Conservation (phyloP, 306 rosid genomes). For the Delonix regia region DNA sequence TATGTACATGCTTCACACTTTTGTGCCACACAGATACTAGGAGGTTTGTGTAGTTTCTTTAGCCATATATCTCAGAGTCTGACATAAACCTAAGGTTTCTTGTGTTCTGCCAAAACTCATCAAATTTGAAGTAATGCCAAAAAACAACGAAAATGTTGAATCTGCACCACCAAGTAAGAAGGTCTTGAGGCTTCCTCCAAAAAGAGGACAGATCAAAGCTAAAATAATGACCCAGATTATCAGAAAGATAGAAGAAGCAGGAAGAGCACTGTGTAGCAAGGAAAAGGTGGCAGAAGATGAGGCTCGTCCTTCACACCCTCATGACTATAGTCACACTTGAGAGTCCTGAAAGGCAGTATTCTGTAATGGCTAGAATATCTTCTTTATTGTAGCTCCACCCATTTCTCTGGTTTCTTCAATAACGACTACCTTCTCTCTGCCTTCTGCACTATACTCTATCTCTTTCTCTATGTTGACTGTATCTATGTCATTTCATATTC, state of each 20-base stretch:
- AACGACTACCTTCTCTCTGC: background rate
- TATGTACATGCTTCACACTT: background rate
- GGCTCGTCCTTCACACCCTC: slow-evolving; percentile 32
- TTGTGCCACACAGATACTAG: background rate
- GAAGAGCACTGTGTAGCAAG: slow-evolving; percentile 39
- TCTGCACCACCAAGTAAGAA: slow-evolving; percentile 18
- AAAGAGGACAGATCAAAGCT: slow-evolving; percentile 56
- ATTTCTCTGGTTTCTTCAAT: slow-evolving; percentile 16
- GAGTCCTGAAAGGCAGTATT: slow-evolving; percentile 11
- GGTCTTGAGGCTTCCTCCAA: slow-evolving; percentile 55
- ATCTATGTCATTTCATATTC: background rate
- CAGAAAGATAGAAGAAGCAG: slow-evolving; percentile 38
- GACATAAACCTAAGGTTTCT: slow-evolving; percentile 22
- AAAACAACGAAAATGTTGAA: slow-evolving; percentile 33
- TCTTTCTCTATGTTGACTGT: background rate
- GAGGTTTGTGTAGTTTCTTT: slow-evolving; percentile 10
- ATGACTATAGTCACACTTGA: background rate
- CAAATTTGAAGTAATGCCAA: slow-evolving; percentile 21
- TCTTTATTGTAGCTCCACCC: slow-evolving; percentile 6
- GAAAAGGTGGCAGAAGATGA: slow-evolving; percentile 41
- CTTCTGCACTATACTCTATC: background rate
- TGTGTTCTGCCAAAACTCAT: slow-evolving; percentile 14
- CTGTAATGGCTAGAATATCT: background rate
- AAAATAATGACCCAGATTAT: slow-evolving; percentile 40
- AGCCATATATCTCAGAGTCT: background rate